Base-by-base conservation (phyloP, 495 filamentous ascomycete genomes). In the Wilcoxina mikolae region DNA sequence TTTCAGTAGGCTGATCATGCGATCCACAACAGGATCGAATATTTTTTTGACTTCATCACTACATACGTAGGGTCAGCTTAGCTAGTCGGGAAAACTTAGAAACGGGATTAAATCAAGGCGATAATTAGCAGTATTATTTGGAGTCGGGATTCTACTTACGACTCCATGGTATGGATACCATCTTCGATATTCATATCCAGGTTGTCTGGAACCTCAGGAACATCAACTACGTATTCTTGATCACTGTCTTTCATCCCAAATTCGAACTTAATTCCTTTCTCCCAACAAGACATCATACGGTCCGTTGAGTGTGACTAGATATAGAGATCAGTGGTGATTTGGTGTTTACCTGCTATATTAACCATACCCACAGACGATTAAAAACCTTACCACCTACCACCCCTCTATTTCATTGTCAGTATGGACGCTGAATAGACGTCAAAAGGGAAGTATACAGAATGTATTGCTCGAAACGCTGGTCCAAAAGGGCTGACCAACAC, bases 151-250 rank as follows among this genome's bases (percentile, higher is more conserved):
- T 1, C 7, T 35, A 18, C 31, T 7, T 35, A 61, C 62, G 56
- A 46, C 26, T 75, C 75, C 69, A 84, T 75, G 25, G 78, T 73
- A 46, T 82, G 67, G 64, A 82, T 83, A 20, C 80, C 80, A 20
- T 73, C 79, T 56, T 82, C 77, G 23, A 83, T 69, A 9, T 77
- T 75, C 25, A 73, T 72, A 27, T 74, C 75, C 56, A 81, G 77
- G 55, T 82, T 81, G 59, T 87, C 83, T 1, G 83, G 76, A 1
- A 87, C 68, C 4, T 83, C 83, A 3, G 82, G 83, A 62, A 87
- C 84, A 7, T 61, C 51, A 2, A 65, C 64, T 18, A 60, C 65
- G 12, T 70, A 1, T 55, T 63, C 1, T 64, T n/a, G n/a, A n/a
- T 59, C 15, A 59, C 55, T n/a, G n/a, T n/a, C n/a, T n/a, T n/a